Evolutionary conservation across 805 yeast species (phyloP).

Genomic region (Lipomyces chichibuensis): DNA sequence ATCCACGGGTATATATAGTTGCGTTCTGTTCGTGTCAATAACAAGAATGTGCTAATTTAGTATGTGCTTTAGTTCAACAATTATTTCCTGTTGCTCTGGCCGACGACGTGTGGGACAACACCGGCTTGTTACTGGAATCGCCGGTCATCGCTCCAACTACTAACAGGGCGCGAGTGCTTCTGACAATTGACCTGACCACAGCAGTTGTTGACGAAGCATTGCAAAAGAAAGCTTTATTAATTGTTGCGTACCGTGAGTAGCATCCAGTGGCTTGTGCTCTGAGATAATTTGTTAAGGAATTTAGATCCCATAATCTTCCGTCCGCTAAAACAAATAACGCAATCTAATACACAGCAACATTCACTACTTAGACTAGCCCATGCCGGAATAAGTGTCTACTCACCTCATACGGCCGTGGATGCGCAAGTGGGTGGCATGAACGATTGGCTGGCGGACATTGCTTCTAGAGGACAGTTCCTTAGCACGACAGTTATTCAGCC

Average conservation of each 20-base stretch:
- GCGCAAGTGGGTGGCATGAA: slow-evolving; percentile 93
- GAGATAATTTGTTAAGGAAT: neutral
- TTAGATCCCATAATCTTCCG: slow-evolving; percentile 84
- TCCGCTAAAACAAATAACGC: slow-evolving; percentile 74
- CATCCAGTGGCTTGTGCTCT: neutral
- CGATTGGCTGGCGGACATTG: slow-evolving; percentile 79
- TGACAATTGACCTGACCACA: slow-evolving; percentile 84
- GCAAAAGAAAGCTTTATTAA: slow-evolving; percentile 50
- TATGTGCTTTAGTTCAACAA: slow-evolving; percentile 55
- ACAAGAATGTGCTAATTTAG: neutral
- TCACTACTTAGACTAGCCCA: slow-evolving; percentile 73
- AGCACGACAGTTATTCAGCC: slow-evolving; percentile 64
- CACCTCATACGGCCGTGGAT: slow-evolving; percentile 96
- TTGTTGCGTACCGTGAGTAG: slow-evolving; percentile 69
- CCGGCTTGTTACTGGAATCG: slow-evolving; percentile 81
- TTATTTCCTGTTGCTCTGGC: slow-evolving; percentile 83
- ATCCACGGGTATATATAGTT: slow-evolving; percentile 17
- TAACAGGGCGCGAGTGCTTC: slow-evolving; percentile 50
- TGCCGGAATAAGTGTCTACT: slow-evolving; percentile 83
- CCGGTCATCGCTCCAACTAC: slow-evolving; percentile 42
- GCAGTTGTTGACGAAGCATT: slow-evolving; percentile 87
- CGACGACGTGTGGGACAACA: slow-evolving; percentile 91
- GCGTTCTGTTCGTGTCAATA: neutral
- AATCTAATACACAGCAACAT: slow-evolving; percentile 77
- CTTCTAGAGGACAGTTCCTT: slow-evolving; percentile 44